Percentiles rank a stretch among this genome's conserved stretches.
Evolutionary conservation across 148 eudicot species (phyloP).

Genomic region (Spergularia bocconei): DNA sequence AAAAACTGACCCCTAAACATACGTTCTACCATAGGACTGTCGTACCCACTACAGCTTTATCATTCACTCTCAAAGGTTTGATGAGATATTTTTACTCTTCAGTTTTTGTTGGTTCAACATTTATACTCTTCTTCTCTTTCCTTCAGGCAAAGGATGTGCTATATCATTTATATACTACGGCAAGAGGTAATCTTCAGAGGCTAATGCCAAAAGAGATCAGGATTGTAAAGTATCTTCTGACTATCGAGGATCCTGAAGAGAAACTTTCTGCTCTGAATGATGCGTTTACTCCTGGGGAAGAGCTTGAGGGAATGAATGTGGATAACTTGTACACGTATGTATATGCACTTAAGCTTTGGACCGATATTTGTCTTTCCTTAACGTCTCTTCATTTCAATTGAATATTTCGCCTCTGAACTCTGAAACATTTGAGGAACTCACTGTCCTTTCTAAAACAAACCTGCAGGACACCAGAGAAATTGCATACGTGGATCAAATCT

Average conservation of each 20-base stretch:
- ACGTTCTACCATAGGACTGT: no score
- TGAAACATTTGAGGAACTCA: conserved; percentile 1
- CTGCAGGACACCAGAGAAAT: conserved; percentile 76
- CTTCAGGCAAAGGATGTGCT: conserved; percentile 73
- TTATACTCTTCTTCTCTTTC: neutral
- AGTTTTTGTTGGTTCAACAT: neutral
- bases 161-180: conserved; percentile 70
- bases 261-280: conserved; percentile 60
- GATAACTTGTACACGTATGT: conserved; percentile 86
- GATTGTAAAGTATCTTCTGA: conserved; percentile 74
- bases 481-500: conserved; percentile 54
- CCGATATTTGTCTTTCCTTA: neutral
- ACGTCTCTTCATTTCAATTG: neutral
- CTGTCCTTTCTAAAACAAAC: neutral
- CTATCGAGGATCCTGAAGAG: conserved; percentile 81
- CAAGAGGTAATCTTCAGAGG: conserved; percentile 71
- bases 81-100: no score
- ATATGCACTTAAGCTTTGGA: neutral
- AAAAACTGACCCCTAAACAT: no score
- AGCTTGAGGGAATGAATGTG: conserved; percentile 59
- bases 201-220: conserved; percentile 77
- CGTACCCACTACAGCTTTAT: no score
- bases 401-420: neutral
- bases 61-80: no score
- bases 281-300: conserved; percentile 90